phyloP scores from a whole-genome alignment of 2,329 filamentous ascomycete species.

The Thelonectria discophora region DNA sequence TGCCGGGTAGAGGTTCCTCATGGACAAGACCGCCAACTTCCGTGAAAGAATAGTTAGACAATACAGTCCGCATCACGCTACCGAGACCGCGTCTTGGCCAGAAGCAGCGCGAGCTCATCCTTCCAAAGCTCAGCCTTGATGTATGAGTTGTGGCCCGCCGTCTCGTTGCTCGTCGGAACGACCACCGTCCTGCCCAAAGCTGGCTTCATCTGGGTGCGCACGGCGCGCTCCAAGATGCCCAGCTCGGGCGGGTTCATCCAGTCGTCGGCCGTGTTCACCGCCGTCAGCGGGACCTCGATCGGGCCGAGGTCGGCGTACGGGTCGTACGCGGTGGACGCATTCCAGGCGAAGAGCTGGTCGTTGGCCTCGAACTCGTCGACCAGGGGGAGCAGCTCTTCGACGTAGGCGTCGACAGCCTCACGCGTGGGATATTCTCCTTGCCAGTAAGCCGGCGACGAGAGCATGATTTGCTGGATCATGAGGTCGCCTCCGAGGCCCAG shows the following conservation, averaged over 20 bases:
- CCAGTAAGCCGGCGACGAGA: conserved; percentile 24
- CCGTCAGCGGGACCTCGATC: conserved; percentile 24
- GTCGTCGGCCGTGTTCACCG: conserved; percentile 28
- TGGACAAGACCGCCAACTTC: background rate
- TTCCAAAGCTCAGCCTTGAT: conserved; percentile 29
- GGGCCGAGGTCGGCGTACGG: conserved; percentile 13
- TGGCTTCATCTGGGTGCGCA: conserved; percentile 15
- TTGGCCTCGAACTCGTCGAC: conserved; percentile 21
- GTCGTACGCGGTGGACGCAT: conserved; percentile 16
- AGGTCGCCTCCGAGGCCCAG: conserved; percentile 16
- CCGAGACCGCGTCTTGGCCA: conserved; percentile 29
- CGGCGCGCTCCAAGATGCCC: conserved; percentile 7
- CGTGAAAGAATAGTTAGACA: background rate
- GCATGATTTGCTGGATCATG: conserved; percentile 22
- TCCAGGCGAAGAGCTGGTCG: conserved; percentile 28
- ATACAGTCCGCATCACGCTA: background rate
- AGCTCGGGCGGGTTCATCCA: conserved; percentile 27
- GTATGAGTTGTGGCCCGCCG: conserved; percentile 25
- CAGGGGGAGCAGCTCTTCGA: conserved; percentile 9
- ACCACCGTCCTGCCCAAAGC: conserved; percentile 2
- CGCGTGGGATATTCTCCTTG: conserved; percentile 19
- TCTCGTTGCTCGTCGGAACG: conserved; percentile 18
- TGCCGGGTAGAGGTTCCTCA: background rate
- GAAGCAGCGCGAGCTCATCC: conserved; percentile 13
- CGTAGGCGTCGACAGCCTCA: conserved; percentile 9